These are phyloP conservation scores for Zoysia japonica DNA, from an alignment of 176 grass and related monocot genomes.

Conservation along the genomic window DNA sequence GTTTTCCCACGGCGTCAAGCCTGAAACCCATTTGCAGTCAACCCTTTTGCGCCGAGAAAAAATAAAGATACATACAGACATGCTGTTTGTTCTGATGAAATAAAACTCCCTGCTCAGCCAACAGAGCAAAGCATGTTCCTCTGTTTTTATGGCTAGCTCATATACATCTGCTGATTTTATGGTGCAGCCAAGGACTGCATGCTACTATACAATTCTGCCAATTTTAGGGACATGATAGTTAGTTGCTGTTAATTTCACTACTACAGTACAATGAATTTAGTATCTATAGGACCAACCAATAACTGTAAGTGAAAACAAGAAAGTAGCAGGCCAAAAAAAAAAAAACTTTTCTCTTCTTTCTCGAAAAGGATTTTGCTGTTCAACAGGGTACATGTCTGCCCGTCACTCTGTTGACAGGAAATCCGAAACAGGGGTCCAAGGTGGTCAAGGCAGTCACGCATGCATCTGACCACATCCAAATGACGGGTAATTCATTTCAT, in stretches of 20 bases:
- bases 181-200: not conserved
- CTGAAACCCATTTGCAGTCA: no score
- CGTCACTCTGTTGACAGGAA: not conserved
- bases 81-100: no score
- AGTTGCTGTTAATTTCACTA: not conserved
- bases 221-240: not conserved
- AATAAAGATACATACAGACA: no score
- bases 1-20: no score
- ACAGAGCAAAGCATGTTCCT: no score
- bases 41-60: no score
- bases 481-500: not conserved
- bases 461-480: not conserved
- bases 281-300: not conserved
- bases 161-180: not conserved
- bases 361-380: not conserved
- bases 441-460: conserved; percentile 4
- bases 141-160: no score
- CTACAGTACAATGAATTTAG: not conserved
- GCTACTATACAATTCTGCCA: not conserved
- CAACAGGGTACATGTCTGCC: not conserved
- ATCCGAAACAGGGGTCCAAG: not conserved
- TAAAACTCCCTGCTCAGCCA: no score
- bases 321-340: not conserved
- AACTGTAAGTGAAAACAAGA: not conserved
- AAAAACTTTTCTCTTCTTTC: not conserved